Conservation (phyloP, 2,329 filamentous ascomycete species). For the Penicillium sp. region DNA sequence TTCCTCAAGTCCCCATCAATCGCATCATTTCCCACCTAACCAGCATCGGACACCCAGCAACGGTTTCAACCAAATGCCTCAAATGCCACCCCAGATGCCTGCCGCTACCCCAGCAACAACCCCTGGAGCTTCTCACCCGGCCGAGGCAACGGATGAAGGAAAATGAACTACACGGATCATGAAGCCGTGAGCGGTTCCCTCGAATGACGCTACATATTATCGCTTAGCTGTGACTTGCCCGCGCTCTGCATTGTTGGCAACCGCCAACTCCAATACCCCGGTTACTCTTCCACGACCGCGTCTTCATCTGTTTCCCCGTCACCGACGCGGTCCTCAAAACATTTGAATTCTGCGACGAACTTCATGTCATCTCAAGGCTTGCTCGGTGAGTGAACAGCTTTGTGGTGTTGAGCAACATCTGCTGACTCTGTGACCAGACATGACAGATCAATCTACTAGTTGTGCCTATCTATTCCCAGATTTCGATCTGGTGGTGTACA, state of each 20-base stretch:
- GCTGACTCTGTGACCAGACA: conserved; percentile 4
- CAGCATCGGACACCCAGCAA: conserved; percentile 50
- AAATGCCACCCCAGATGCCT: conserved; percentile 40
- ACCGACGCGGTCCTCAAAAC: not conserved
- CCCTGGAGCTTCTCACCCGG: conserved; percentile 32
- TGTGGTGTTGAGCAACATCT: not conserved
- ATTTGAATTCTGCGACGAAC: conserved; percentile 4
- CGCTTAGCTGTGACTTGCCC: conserved; percentile 2
- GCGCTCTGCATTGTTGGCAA: conserved; percentile 4
- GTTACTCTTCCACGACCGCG: conserved; percentile 1
- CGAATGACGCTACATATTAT: conserved; percentile 3
- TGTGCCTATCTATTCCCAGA: conserved; percentile 7
- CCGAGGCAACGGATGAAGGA: conserved; percentile 40
- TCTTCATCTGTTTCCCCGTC: conserved; percentile 5
- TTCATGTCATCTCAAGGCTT: conserved; percentile 7
- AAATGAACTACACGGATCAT: conserved; percentile 35
- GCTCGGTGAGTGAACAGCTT: conserved; percentile 2
- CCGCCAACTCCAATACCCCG: conserved; percentile 1
- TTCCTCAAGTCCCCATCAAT: conserved; percentile 57
- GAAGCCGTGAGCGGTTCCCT: conserved; percentile 2
- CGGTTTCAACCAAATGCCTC: conserved; percentile 44
- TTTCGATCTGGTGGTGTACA: conserved; percentile 4
- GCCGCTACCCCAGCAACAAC: conserved; percentile 24
- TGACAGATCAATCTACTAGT: conserved; percentile 8
- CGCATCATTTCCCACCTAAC: conserved; percentile 53